These are phyloP conservation scores for Psilocybe azurescens DNA, from an alignment of 768 basidiomycete species.

Conservation along the genomic window DNA sequence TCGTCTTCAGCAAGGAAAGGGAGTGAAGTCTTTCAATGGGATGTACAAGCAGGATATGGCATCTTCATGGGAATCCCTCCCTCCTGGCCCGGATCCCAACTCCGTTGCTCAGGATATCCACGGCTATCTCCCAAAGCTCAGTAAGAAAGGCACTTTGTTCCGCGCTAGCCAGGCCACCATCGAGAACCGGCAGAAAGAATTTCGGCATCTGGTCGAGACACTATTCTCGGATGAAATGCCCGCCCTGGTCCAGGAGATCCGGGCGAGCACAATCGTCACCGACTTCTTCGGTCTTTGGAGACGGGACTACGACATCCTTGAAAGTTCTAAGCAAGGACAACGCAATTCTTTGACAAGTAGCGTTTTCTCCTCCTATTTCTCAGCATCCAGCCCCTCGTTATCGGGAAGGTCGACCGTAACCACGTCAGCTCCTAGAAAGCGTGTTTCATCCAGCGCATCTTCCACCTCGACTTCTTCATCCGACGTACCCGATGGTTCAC, in stretches of 20 bases:
- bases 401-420: slow-evolving; percentile 20
- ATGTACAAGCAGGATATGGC: slow-evolving; percentile 75
- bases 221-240: slow-evolving; percentile 69
- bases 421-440: neutral
- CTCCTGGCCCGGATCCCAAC: slow-evolving; percentile 81
- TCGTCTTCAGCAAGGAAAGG: slow-evolving; percentile 74
- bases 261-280: slow-evolving; percentile 57
- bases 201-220: slow-evolving; percentile 60
- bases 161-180: slow-evolving; percentile 70
- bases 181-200: slow-evolving; percentile 65
- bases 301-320: slow-evolving; percentile 66
- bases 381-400: slow-evolving; percentile 40
- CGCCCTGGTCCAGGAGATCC: slow-evolving; percentile 67
- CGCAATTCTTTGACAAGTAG: slow-evolving; percentile 57
- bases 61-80: slow-evolving; percentile 85
- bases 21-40: slow-evolving; percentile 70
- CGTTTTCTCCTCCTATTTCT: slow-evolving; percentile 65
- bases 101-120: slow-evolving; percentile 77
- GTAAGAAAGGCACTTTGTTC: slow-evolving; percentile 77
- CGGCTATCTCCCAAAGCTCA: slow-evolving; percentile 65
- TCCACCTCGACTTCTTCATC: slow-evolving; percentile 21
- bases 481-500: slow-evolving; percentile 20
- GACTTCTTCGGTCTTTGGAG: slow-evolving; percentile 86
- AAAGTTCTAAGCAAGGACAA: slow-evolving; percentile 39
- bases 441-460: slow-evolving; percentile 24